Conservation (phyloP, 2,329 filamentous ascomycete genomes). For the Aspergillus sp. region DNA sequence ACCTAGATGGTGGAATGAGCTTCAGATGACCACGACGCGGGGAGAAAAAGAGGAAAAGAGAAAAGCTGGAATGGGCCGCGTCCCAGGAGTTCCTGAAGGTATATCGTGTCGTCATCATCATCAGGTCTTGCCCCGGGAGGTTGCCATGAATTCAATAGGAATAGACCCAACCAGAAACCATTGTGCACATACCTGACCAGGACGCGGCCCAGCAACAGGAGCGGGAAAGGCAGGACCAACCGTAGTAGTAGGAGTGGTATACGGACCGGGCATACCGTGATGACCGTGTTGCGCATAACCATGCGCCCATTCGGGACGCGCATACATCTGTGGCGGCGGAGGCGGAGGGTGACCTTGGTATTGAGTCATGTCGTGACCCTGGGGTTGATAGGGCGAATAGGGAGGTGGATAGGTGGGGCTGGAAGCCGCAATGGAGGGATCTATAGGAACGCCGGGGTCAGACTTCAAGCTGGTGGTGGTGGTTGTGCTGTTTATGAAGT, state of each 20-base stretch:
- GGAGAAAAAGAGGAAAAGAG: slow-evolving; percentile 8
- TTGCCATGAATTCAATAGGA: too few relatives aligned
- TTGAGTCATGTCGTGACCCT: slow-evolving; percentile 78
- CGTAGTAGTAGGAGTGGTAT: slow-evolving; percentile 47
- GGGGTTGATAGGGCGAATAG: slow-evolving; percentile 79
- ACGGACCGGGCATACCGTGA: slow-evolving; percentile 42
- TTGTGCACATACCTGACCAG: slow-evolving; percentile 52
- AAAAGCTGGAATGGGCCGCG: slow-evolving; percentile 13
- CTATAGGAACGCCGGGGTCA: slow-evolving; percentile 97
- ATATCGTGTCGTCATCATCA: too few relatives aligned
- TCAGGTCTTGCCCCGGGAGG: too few relatives aligned
- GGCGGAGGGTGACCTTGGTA: slow-evolving; percentile 43
- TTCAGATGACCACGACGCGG: background rate
- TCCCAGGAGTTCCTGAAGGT: slow-evolving; percentile 15
- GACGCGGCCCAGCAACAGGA: slow-evolving; percentile 52
- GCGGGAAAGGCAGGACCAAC: slow-evolving; percentile 53
- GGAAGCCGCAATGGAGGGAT: slow-evolving; percentile 90
- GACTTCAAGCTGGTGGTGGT: slow-evolving; percentile 59
- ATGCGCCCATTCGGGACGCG: slow-evolving; percentile 40
- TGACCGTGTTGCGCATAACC: slow-evolving; percentile 40
- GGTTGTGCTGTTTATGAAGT: background rate
- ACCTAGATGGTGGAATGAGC: slow-evolving; percentile 52
- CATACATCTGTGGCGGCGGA: slow-evolving; percentile 41
- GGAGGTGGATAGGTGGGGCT: slow-evolving; percentile 83
- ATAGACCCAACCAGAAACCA: slow-evolving; percentile 13